Percentiles rank a stretch among this genome's conserved stretches.
These are phyloP conservation scores for Lepidium campestre DNA, from an alignment of 441 rosid species.

Conservation along the genomic window DNA sequence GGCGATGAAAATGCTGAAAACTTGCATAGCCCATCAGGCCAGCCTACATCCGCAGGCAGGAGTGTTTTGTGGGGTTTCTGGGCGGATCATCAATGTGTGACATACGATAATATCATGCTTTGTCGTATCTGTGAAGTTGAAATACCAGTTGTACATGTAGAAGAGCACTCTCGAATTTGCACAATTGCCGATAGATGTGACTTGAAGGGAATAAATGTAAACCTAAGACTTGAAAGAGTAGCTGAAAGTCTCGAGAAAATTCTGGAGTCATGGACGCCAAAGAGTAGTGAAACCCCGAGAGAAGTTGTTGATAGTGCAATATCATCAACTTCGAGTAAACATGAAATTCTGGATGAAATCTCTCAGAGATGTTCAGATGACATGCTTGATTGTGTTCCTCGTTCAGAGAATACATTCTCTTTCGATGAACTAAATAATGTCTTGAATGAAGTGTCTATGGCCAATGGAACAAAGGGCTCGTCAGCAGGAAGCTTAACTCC, in stretches of 20 bases:
- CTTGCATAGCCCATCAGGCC: conserved; percentile 46
- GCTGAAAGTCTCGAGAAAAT: conserved; percentile 86
- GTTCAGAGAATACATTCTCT: conserved; percentile 45
- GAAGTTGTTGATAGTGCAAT: conserved; percentile 39
- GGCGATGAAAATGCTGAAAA: conserved; percentile 43
- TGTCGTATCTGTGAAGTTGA: conserved; percentile 99
- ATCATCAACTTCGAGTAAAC: conserved; percentile 32
- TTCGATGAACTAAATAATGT: conserved; percentile 41
- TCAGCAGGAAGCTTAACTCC: conserved; percentile 91
- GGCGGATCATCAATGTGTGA: conserved; percentile 56
- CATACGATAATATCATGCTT: conserved; percentile 87
- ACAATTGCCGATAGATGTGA: conserved; percentile 97
- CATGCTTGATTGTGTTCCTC: conserved; percentile 51
- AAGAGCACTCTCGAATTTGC: conserved; percentile 94
- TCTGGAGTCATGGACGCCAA: conserved; percentile 81
- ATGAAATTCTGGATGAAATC: conserved; percentile 43
- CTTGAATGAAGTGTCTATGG: conserved; percentile 40
- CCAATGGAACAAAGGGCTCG: conserved; percentile 47
- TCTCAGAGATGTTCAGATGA: conserved; percentile 54
- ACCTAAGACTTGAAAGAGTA: conserved; percentile 84
- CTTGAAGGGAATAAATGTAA: conserved; percentile 77
- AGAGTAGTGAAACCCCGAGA: conserved; percentile 48
- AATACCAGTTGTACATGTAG: conserved; percentile 96
- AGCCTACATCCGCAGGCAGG: conserved; percentile 40
- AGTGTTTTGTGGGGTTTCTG: conserved; percentile 64